Base-by-base conservation (phyloP, 352 stramenopile species). In the Globisporangium iwayamae region DNA sequence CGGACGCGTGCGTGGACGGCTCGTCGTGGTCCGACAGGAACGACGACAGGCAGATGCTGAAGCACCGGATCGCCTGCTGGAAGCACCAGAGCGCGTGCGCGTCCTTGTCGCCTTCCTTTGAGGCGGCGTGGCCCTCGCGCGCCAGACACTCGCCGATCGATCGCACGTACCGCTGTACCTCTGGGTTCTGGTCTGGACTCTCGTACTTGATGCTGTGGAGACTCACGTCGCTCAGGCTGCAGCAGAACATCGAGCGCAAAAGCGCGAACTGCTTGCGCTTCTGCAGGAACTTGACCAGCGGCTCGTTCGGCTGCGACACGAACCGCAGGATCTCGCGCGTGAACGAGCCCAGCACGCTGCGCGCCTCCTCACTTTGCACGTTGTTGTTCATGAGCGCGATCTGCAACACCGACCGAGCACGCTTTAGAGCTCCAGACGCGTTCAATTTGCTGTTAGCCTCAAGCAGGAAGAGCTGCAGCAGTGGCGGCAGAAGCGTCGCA, bases 51-150 rank as follows among this genome's bases (percentile, higher is more conserved):
- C 83, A 88, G 32, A 89, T 87, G 43, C 72, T 82, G 65, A 91
- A 93, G 56, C 81, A 91, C 16, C 80, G 80, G 32, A 85, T 81
- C 11, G 84, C 70, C 60, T 93, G 84, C 53, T 88, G 75, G 68
- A 89, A 89, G 54, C 79, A 91, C 70, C 80, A 89, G 10, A 66
- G 70, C 16, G 80, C 75, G 30, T 85, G 72, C 38, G 66, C 3
- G 16, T 46, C 56, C 56, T 75, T 67, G 50, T 83, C 67, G 32
- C 79, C 53, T 5, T 74, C 68, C 9, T 69, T 69, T 32, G 69
- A 73, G 34, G 81, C 67, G 18, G 78, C 61, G 36, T 86, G 68
- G 11, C 83, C 83, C 69, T 91, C 81, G 38, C 71, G 84, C 9
- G 76, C 79, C 2, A 92, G 54, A 60, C 83, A 90, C 62, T 90